Evolutionary conservation across 345 rosid species (phyloP), one percentile per base, ranked within the genome.

Genomic region (Moringa oleifera): DNA sequence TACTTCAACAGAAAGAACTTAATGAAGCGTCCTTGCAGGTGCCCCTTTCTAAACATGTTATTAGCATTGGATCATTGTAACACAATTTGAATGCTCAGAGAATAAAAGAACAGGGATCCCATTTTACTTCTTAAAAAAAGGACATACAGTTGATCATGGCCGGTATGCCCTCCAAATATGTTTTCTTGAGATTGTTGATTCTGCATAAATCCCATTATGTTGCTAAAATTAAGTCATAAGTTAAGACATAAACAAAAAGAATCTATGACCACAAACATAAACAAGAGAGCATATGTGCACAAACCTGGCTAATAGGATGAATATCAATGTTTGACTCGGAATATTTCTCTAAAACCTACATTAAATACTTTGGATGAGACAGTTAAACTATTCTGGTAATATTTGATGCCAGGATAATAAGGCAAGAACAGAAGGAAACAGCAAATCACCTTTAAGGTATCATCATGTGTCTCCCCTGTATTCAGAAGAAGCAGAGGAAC

Each of bases 311-410:
- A 59, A 79, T 47, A 23, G 85, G 67, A 64, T 68, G 80, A 55
- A 85, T 61, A 66, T 77, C 79, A 51, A 79, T 25, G 18, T 69
- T 69, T 51, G 80, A 74, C 64, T 20, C 20, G 20, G 79, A 72
- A 71, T 74, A 73, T 69, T 80, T 80, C 60, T 68, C 76, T 79
- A 78, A 63, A 75, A 64, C 82, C 90, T 82, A 51, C 68, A 70
- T 22, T 46, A 41, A 25, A 69, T 50, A 65, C 25, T 37, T 63
- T 59, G 47, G 63, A 55, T 71, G 51, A 71, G 70, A 13, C 62
- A 28, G 33, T 71, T 54, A 20, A 18, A 50, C 50, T 57, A 46
- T 36, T 2, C 13, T 28, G 33, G 33, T 28, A 18, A 47, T 58
- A 46, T 51, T n/a, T n/a, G n/a, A n/a, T n/a, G n/a, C 57, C 54